Evolutionary conservation across 306 rosid species (phyloP), one percentile per base, ranked within the genome.

Genomic region (Chamaecrista fasciculata): DNA sequence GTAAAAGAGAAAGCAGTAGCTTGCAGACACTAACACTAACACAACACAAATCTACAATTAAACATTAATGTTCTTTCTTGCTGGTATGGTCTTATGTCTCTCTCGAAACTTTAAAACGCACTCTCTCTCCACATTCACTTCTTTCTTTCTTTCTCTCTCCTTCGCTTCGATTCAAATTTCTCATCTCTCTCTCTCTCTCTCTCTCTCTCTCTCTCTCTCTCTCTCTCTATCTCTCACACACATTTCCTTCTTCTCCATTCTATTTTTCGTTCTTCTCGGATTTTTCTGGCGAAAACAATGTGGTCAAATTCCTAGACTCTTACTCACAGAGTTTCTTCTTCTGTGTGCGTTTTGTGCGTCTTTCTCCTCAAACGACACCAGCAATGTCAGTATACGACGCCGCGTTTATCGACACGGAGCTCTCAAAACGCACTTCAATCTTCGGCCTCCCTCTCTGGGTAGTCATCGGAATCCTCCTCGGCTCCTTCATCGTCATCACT

Each of bases 381-480:
- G 18, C 58, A 65, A 88, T 93, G 98, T 86, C 96, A 6, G 64
- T 86, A 25, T 93, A 88, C 70, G 96, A 90, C 12, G 92, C 89
- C 18, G 90, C 97, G 36, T 90, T 93, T 62, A 83, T 83, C 66
- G 76, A 88, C 74, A 75, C 93, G 6, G 83, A 88, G 72, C 96
- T 90, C 34, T 85, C 97, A 2, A 90, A 85, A 37, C 85, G 75
- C 62, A 93, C 98, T 4, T 93, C 97, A 31, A 90, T 93, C 64
- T 93, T 93, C 69, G 94, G 97, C 18, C 97, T 93, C 14, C 90
- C 87, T 9, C 82, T 93, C 28, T 93, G 97, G 97, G 96, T 93
- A 4, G 94, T 93, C 14, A 85, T 93, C 61, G 98, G 98, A 59
- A 88, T 93, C 72, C 74, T 93, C 40, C 83, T 90, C 49, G 98